Conservation (phyloP, 495 filamentous ascomycete genomes). For the Xylaria intraflava region DNA sequence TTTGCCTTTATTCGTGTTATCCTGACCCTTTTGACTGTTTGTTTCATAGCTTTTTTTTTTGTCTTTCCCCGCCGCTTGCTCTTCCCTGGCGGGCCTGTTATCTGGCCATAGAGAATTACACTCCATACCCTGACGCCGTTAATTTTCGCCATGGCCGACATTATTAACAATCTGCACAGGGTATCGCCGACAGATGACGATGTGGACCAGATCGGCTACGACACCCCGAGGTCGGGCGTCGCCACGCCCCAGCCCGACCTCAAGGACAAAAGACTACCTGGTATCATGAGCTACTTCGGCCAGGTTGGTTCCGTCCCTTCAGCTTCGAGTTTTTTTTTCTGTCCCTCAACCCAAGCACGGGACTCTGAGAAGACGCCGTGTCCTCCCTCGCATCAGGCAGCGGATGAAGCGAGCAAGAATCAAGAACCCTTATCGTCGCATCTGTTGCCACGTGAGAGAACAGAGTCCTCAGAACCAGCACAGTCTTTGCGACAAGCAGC, state of each 20-base stretch:
- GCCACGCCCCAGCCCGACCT: conserved; percentile 84
- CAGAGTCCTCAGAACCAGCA: conserved; percentile 28
- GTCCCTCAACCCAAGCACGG: conserved; percentile 28
- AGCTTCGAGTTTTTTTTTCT: conserved; percentile 31
- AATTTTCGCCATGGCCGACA: conserved; percentile 24
- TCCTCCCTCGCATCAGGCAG: conserved; percentile 28
- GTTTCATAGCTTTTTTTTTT: not conserved
- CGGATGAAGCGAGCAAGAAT: conserved; percentile 28
- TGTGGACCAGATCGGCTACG: conserved; percentile 71
- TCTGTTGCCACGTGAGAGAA: conserved; percentile 47
- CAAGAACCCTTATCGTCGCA: conserved; percentile 38
- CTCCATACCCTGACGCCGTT: not conserved
- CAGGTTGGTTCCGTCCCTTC: conserved; percentile 79
- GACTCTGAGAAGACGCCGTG: conserved; percentile 31
- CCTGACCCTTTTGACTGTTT: conserved; percentile 7
- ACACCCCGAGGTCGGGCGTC: conserved; percentile 76
- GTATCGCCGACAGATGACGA: conserved; percentile 53
- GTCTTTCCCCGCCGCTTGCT: conserved; percentile 5
- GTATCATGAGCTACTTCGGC: conserved; percentile 89
- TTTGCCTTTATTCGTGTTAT: conserved; percentile 20
- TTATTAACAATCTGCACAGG: conserved; percentile 43
- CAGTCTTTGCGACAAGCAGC: conserved; percentile 28
- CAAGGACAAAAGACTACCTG: conserved; percentile 81
- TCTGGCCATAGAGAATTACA: conserved; percentile 12
- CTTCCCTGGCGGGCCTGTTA: not conserved